A percentile compares a stretch with the other conserved stretches of the same genome.
Conservation (phyloP, 345 rosid species). For the Heritiera littoralis region DNA sequence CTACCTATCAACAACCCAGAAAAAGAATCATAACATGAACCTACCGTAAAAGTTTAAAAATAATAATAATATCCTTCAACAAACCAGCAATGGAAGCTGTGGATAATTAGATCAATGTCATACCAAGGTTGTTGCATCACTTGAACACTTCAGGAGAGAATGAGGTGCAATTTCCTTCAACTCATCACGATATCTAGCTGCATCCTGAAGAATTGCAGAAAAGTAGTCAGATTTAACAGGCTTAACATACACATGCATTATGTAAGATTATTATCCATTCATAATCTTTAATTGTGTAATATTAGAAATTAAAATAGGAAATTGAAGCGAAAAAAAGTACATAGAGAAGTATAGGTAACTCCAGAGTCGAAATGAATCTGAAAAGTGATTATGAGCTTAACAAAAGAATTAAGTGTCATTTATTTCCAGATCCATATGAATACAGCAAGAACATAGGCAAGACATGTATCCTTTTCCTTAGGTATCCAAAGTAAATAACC, state of each 20-base stretch:
- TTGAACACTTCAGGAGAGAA: constrained; percentile 61
- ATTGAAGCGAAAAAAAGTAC: background rate
- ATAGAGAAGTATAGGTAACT: background rate
- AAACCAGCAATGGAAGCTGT: constrained; percentile 3
- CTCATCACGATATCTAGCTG: constrained; percentile 54
- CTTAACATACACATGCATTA: background rate
- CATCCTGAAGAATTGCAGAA: constrained; percentile 49
- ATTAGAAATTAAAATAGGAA: background rate
- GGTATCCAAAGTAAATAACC: background rate
- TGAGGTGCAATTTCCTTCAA: constrained; percentile 65
- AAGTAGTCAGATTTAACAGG: background rate
- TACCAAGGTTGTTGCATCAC: constrained; percentile 80
- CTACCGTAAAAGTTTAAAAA: background rate
- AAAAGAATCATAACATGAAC: constrained; percentile 15
- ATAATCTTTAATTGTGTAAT: background rate
- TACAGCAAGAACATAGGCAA: background rate
- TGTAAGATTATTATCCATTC: background rate
- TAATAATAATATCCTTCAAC: background rate
- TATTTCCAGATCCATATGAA: background rate
- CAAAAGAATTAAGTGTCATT: background rate
- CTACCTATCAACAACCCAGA: background rate
- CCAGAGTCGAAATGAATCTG: background rate
- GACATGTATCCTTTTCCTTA: background rate
- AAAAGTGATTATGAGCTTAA: background rate
- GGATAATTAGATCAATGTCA: constrained; percentile 16